A percentile compares a stretch with the other conserved stretches of the same genome.
Evolutionary conservation across 139 green algal species (phyloP).

Genomic region (Desmodesmus armatus): DNA sequence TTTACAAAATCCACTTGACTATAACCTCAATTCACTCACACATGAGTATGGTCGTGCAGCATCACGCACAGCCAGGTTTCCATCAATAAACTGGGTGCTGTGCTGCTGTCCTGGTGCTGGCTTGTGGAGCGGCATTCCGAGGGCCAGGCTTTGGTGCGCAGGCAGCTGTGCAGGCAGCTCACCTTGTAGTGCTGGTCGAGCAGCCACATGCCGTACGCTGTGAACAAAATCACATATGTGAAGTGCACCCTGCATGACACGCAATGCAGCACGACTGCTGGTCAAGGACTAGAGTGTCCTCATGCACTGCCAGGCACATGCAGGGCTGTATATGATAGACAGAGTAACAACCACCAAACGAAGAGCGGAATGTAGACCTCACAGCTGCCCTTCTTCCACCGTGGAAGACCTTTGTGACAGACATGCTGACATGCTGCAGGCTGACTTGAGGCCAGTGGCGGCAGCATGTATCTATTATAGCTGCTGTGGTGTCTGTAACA

Average conservation of each 20-base stretch:
- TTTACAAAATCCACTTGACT: too few species aligned
- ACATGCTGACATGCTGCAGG: too few species aligned
- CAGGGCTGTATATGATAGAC: background rate
- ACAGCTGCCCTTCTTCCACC: too few species aligned
- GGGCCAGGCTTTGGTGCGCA: background rate
- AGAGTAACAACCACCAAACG: too few species aligned
- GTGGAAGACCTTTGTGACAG: too few species aligned
- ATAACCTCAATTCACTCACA: too few species aligned
- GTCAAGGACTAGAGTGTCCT: background rate
- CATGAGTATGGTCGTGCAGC: background rate
- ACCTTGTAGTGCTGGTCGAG: constrained; percentile 37
- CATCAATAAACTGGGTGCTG: background rate
- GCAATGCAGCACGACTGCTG: background rate
- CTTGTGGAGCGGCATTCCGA: too few species aligned
- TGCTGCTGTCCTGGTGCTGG: background rate
- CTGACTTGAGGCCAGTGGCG: too few species aligned
- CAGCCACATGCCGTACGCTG: constrained; percentile 34
- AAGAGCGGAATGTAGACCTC: too few species aligned
- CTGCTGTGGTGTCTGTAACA: too few species aligned
- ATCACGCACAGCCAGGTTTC: background rate
- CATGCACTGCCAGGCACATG: background rate
- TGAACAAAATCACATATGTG: constrained; percentile 12
- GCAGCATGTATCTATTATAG: too few species aligned
- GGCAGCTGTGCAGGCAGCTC: background rate
- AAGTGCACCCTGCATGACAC: constrained; percentile 44